Base-by-base conservation (phyloP, 805 yeast genomes). In the Scheffersomyces ergatensis region DNA sequence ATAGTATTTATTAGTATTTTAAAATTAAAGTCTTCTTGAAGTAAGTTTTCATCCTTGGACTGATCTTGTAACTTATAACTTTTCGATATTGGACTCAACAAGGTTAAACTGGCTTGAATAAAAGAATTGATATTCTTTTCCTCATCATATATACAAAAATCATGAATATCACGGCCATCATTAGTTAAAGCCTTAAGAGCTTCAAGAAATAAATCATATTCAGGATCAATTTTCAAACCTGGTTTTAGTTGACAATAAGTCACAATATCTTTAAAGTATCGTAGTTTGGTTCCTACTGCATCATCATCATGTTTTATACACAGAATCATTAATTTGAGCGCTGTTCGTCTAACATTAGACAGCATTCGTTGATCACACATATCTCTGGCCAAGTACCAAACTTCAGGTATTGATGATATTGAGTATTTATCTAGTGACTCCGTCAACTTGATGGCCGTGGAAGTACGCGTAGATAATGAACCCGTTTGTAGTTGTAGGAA, bases 331-430 rank as follows among this genome's bases (percentile, higher is more conserved):
- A 89, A 63, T 14, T 67, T 58, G 25, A 86, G 58, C 0, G 82
- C 81, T 1, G 76, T 73, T 24, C 73, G 60, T 42, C 75, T 46
- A 14, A 59, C 53, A 16, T 51, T 40, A 3, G 62, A 42, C 27
- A 54, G 57, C 5, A 50, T 42, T 20, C 83, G 62, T 3, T 68
- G 58, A 5, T 65, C 64, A 37, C 85, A 69, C 56, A 83, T 60
- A 37, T 73, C 77, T 44, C 76, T 65, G 0, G 84, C 82, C 38
- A 80, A 62, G 56, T 82, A 79, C 96, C 96, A 88, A 1, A 87
- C 70, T 46, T 85, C 89, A 0, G 87, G 81, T 3, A 86, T 70
- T 2, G 84, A 75, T 0, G 82, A 70, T 2, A 80, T 72, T 3
- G 82, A 66, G 37, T 71, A 72, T 36, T 71, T 75, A 17, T 72